Evolutionary conservation across 2,329 filamentous ascomycete species (phyloP).

Genomic region (Phyllachora maydis): DNA sequence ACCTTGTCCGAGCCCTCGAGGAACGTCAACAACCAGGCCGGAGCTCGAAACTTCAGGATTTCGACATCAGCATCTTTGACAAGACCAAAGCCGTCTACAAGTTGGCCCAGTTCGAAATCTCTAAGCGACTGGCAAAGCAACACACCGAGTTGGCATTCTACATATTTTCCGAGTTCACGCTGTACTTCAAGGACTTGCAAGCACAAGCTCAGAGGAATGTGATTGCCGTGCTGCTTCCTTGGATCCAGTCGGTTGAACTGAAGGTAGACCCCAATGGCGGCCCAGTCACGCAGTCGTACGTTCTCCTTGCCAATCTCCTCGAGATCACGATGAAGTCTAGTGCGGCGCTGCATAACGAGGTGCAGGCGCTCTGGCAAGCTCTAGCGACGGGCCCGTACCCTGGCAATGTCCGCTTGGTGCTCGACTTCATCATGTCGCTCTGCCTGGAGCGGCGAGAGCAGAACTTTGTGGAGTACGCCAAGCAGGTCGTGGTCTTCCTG

Average conservation of each 20-base stretch:
- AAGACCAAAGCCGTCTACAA: conserved; percentile 98
- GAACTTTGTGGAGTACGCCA: conserved; percentile 94
- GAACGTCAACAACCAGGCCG: conserved; percentile 50
- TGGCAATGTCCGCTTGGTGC: conserved; percentile 81
- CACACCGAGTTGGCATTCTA: conserved; percentile 80
- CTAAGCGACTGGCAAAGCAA: conserved; percentile 70
- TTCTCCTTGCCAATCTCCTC: conserved; percentile 81
- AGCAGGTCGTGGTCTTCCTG: conserved; percentile 92
- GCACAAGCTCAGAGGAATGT: conserved; percentile 78
- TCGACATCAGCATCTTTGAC: conserved; percentile 95
- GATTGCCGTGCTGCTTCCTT: conserved; percentile 82
- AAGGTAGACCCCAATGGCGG: conserved; percentile 82
- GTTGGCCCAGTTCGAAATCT: conserved; percentile 90
- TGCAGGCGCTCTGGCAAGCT: conserved; percentile 93
- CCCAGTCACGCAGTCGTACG: conserved; percentile 80
- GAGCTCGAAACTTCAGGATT: conserved; percentile 84
- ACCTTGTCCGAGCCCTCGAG: conserved; percentile 63
- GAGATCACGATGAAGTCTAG: conserved; percentile 92
- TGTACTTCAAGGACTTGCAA: conserved; percentile 76
- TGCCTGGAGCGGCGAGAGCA: conserved; percentile 90
- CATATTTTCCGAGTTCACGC: conserved; percentile 87
- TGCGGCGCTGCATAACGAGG: conserved; percentile 78
- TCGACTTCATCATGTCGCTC: conserved; percentile 90
- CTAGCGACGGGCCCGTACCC: conserved; percentile 81
- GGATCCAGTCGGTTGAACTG: conserved; percentile 87